These are phyloP conservation scores for Candida pini DNA, from an alignment of 805 yeast genomes.

Conservation along the genomic window DNA sequence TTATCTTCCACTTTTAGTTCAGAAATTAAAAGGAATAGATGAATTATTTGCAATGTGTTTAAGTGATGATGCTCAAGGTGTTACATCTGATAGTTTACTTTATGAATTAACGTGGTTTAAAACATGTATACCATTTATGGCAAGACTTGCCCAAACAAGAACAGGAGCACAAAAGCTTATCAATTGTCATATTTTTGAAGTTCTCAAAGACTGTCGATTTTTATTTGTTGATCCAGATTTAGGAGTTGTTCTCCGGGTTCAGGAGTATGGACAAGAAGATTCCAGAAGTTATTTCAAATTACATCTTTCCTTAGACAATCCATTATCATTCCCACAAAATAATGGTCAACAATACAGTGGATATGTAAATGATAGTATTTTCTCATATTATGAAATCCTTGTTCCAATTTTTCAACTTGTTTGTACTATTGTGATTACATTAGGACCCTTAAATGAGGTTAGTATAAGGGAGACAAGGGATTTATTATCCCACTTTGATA, in stretches of 20 bases:
- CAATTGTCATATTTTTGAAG: slow-evolving; percentile 66
- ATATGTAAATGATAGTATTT: slow-evolving; percentile 21
- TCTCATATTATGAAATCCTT: slow-evolving; percentile 63
- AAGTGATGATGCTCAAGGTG: slow-evolving; percentile 23
- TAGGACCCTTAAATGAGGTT: slow-evolving; percentile 69
- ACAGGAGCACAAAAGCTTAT: slow-evolving; percentile 72
- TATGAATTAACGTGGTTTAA: slow-evolving; percentile 77
- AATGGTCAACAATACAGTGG: slow-evolving; percentile 1
- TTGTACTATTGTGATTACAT: slow-evolving; percentile 58
- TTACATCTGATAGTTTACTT: slow-evolving; percentile 48
- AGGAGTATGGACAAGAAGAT: slow-evolving; percentile 8
- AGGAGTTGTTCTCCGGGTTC: slow-evolving; percentile 42
- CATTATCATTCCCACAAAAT: slow-evolving; percentile 32
- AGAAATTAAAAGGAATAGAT: slow-evolving; percentile 66
- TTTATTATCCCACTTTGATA: slow-evolving; percentile 47
- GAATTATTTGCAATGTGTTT: slow-evolving; percentile 43
- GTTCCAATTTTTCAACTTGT: slow-evolving; percentile 72
- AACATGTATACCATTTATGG: slow-evolving; percentile 60
- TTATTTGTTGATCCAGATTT: slow-evolving; percentile 72
- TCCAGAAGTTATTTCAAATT: slow-evolving; percentile 31
- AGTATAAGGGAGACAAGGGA: slow-evolving; percentile 48
- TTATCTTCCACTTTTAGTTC: slow-evolving; percentile 56
- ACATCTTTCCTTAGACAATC: slow-evolving; percentile 47
- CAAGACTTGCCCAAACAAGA: slow-evolving; percentile 70
- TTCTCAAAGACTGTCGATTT: slow-evolving; percentile 51